Evolutionary conservation across 768 basidiomycete species (phyloP).

Genomic region (Tulasnella sp.): DNA sequence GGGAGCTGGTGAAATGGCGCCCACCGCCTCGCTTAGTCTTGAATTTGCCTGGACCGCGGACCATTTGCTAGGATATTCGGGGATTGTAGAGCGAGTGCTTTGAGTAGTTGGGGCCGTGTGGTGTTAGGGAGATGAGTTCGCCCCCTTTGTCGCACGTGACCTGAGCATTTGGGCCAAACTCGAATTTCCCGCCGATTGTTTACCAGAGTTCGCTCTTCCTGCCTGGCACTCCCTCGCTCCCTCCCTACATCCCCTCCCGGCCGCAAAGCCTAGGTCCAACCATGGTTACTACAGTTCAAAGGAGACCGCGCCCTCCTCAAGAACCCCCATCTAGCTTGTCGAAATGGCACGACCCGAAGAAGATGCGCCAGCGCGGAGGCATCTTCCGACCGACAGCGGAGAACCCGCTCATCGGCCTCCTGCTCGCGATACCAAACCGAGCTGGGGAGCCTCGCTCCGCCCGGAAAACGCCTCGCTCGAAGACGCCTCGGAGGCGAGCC

Average conservation of each 20-base stretch:
- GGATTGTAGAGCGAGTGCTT: background rate
- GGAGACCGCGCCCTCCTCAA: background rate
- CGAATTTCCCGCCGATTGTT: slow-evolving; percentile 9
- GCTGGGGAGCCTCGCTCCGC: background rate
- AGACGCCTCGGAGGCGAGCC: background rate
- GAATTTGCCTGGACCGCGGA: slow-evolving; percentile 63
- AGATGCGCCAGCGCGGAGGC: slow-evolving; percentile 30
- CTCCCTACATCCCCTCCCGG: background rate
- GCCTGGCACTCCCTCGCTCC: too few relatives aligned
- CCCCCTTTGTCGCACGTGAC: slow-evolving; percentile 16
- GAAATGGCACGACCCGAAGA: slow-evolving; percentile 33
- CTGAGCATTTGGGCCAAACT: background rate
- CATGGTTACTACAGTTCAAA: background rate
- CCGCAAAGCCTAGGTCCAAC: background rate
- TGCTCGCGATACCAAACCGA: slow-evolving; percentile 25
- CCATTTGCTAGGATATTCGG: slow-evolving; percentile 31
- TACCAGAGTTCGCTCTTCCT: background rate
- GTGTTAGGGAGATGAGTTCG: slow-evolving; percentile 18
- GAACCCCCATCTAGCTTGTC: slow-evolving; percentile 11
- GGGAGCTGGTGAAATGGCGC: slow-evolving; percentile 73
- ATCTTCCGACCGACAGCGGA: slow-evolving; percentile 27
- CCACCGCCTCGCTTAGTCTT: slow-evolving; percentile 90
- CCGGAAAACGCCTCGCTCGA: background rate
- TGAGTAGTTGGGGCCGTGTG: background rate
- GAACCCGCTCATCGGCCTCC: slow-evolving; percentile 28